Percentiles rank a stretch among this genome's conserved stretches.
These are phyloP conservation scores for Backusella tuberculispora DNA, from an alignment of 192 early-diverging fungal genomes.

Conservation along the genomic window DNA sequence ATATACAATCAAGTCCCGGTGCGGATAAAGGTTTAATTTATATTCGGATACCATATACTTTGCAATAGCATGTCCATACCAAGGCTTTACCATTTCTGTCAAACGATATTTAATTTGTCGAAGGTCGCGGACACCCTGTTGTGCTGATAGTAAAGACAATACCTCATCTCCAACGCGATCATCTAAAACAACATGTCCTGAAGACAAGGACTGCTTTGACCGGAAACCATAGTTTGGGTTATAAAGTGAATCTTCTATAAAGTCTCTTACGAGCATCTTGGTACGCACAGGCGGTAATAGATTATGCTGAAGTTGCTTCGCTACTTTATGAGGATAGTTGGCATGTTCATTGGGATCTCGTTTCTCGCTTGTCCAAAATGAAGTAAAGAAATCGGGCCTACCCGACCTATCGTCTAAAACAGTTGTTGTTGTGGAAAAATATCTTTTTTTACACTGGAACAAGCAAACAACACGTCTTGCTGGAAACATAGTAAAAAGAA, in stretches of 20 bases:
- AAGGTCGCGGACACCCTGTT: not conserved
- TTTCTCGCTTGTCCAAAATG: not conserved
- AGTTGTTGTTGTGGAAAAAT: not conserved
- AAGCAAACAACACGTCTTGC: not conserved
- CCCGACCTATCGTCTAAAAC: not conserved
- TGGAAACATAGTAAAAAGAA: not conserved
- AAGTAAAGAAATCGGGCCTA: slow-evolving; percentile 15
- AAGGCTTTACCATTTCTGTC: slow-evolving; percentile 91
- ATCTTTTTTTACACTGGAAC: not conserved
- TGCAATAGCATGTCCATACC: slow-evolving; percentile 92
- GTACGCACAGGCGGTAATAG: slow-evolving; percentile 54
- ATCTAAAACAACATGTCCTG: not conserved
- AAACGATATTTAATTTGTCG: slow-evolving; percentile 95
- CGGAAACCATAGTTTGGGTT: slow-evolving; percentile 97
- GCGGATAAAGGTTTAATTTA: slow-evolving; percentile 61
- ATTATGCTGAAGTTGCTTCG: slow-evolving; percentile 42
- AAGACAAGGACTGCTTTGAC: slow-evolving; percentile 74
- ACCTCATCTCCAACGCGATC: not conserved
- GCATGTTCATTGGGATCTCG: not conserved
- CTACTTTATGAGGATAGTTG: slow-evolving; percentile 50
- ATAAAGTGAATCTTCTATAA: slow-evolving; percentile 95
- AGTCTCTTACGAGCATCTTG: slow-evolving; percentile 83
- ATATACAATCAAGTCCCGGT: slow-evolving; percentile 81
- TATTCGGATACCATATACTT: slow-evolving; percentile 85
- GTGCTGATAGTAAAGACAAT: not conserved